Evolutionary conservation across 2,329 filamentous ascomycete species (phyloP).

Genomic region (Botrytis tulipae): DNA sequence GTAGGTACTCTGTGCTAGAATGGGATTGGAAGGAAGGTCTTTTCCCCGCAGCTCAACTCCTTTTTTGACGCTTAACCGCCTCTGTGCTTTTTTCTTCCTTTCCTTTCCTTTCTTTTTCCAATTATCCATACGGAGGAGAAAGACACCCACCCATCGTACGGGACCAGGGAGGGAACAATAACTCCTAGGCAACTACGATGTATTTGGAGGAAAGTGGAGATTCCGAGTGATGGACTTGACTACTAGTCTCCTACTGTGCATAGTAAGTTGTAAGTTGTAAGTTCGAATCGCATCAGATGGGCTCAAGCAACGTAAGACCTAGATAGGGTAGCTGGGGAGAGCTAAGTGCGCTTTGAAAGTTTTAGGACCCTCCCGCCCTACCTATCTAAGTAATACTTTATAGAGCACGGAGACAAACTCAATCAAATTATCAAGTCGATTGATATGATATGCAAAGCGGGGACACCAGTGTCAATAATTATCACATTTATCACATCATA

Average conservation of each 20-base stretch:
- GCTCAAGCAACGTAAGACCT: conserved; percentile 8
- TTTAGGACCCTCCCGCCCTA: neutral
- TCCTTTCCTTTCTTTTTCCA: neutral
- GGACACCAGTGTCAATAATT: neutral
- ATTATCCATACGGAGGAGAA: neutral
- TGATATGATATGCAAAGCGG: neutral
- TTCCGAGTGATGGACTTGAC: neutral
- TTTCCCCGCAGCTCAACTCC: neutral
- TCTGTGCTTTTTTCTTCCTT: neutral
- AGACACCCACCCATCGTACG: neutral
- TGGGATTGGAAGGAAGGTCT: neutral
- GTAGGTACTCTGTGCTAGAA: neutral
- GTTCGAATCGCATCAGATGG: neutral
- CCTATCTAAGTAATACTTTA: neutral
- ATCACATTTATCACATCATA: too few species aligned
- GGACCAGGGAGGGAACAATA: neutral
- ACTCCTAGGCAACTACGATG: neutral
- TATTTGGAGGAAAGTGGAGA: neutral
- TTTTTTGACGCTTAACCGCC: neutral
- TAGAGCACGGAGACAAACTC: neutral
- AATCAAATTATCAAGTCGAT: neutral
- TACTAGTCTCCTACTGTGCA: too few species aligned
- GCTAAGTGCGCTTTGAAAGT: neutral
- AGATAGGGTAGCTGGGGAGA: neutral
- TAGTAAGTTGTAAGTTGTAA: neutral